Evolutionary conservation across 495 filamentous ascomycete genomes (phyloP), one percentile per base, ranked within the genome.

Genomic region (Beverwykella pulmonaria): DNA sequence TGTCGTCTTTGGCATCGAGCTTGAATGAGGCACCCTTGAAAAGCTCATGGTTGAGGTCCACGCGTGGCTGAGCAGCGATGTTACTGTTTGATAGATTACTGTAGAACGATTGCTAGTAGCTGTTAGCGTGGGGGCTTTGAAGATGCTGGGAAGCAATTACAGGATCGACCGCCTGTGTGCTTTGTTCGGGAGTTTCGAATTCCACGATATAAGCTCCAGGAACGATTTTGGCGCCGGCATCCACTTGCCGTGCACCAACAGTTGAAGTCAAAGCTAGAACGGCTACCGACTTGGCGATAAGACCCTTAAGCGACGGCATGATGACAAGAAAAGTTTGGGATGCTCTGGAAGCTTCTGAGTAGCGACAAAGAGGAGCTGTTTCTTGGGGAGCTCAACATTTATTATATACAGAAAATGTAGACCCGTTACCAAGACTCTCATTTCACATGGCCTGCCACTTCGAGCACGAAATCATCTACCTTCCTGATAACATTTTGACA

Each of bases 201-300:
- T 57, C 54, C 34, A 57, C 54, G 9, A 57, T 39, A 26, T 57
- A 57, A 12, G 32, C 54, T 25, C 54, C 54, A 23, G 54, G 54
- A 7, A 57, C 54, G n/a, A 39, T 25, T 23, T 14, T 29, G 3
- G 54, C 54, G 39, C 50, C 39, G 3, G 8, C 17, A n/a, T 44
- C 17, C 39, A n/a, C 39, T 3, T 44, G 6, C 17, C 17, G 39
- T 44, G 39, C 39, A 15, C 5, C 17, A n/a, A 44, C 39, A 15
- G 39, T 10, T 44, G 39, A 15, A n/a, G 39, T n/a, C 39, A 44
- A 9, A 44, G 39, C 39, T n/a, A 44, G 39, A 12, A n/a, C 39
- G 39, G 39, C 39, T 44, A 44, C 39, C 15, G 39, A 44, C 17
- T 44, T 44, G 39, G 39, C 39, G 39, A 44, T 14, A 44, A 44